Conservation (phyloP, 805 yeast genomes). For the Saccharomyces cerevisiae region DNA sequence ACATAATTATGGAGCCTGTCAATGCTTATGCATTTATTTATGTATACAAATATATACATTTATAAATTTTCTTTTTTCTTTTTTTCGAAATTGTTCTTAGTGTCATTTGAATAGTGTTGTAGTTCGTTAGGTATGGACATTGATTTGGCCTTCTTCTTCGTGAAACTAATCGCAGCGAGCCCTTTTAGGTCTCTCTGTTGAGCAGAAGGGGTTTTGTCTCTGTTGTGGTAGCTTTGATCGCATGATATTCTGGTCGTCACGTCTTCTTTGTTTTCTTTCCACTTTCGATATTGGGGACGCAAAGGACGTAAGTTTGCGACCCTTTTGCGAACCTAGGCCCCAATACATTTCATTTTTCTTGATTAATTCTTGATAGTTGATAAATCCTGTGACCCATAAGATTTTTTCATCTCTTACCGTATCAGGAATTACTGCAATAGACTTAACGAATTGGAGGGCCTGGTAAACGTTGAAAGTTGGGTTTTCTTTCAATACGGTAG, state of each 20-base stretch:
- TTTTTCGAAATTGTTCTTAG: neutral
- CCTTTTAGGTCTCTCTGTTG: neutral
- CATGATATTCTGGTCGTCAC: neutral
- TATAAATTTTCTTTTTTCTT: too few species aligned
- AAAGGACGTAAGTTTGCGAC: neutral
- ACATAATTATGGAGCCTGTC: neutral
- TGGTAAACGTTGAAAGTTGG: constrained; percentile 17
- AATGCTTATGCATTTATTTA: neutral
- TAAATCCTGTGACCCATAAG: constrained; percentile 19
- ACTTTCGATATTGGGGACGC: neutral
- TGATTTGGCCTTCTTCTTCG: neutral
- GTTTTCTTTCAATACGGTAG: constrained; percentile 20
- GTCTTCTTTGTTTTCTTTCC: neutral
- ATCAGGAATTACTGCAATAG: constrained; percentile 13
- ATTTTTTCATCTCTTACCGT: constrained; percentile 14
- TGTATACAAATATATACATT: neutral
- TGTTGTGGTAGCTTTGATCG: neutral
- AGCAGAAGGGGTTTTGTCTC: neutral
- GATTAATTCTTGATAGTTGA: constrained; percentile 18
- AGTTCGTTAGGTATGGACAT: neutral
- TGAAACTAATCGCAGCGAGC: neutral
- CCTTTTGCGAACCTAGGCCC: constrained; percentile 4
- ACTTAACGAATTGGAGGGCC: constrained; percentile 25
- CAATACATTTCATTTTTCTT: constrained; percentile 13
- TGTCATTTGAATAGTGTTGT: neutral